Base-by-base conservation (phyloP, 1,284 basidiomycete genomes). In the Singerocomus inundabilis region DNA sequence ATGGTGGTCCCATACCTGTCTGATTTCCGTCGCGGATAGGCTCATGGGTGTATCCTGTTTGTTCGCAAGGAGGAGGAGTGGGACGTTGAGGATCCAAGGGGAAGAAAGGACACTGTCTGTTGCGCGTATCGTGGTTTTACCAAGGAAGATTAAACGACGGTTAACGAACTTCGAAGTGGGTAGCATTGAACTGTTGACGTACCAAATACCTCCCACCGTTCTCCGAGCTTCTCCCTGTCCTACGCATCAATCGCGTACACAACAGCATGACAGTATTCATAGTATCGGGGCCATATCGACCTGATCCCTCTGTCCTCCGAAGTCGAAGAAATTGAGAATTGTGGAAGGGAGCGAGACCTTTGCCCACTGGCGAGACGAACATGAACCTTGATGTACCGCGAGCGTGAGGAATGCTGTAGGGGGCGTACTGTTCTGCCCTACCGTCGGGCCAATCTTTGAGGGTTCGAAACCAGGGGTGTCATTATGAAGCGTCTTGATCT, bases 181-280 rank as follows among this genome's bases (percentile, higher is more conserved):
- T 32, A 5, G 35, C 25, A 10, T 48, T 6, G 4, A 30, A 46
- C 25, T 12, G 5, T 25, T 10, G 28, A 70, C 87, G 52, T 70
- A 94, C 93, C 92, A 62, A 98, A 97, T 6, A 93, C 93, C 57
- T 92, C 88, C 93, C 93, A 97, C 12, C 90, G 90, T 72, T 96
- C 93, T 48, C 85, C 82, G 37, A 97, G 71, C 33, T 93, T 74
- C 60, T 90, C 90, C 44, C 86, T 76, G 73, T 97, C 93, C 50
- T 87, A 81, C 5, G 92, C 92, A 66, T 97, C 93, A 44, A 97
- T 83, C 44, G 96, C 88, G 61, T 91, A 96, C 28, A 89, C 91
- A 38, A 97, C 91, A 9, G 93, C 93, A 66, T 98, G 93, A 59
- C 92, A 95, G 65, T 96, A 91, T 51, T 92, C 88, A 64, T 95